Percentiles rank a stretch among this genome's conserved stretches.
Evolutionary conservation across 331 rosid genomes (phyloP).

Genomic region (Stylosanthes scabra): DNA sequence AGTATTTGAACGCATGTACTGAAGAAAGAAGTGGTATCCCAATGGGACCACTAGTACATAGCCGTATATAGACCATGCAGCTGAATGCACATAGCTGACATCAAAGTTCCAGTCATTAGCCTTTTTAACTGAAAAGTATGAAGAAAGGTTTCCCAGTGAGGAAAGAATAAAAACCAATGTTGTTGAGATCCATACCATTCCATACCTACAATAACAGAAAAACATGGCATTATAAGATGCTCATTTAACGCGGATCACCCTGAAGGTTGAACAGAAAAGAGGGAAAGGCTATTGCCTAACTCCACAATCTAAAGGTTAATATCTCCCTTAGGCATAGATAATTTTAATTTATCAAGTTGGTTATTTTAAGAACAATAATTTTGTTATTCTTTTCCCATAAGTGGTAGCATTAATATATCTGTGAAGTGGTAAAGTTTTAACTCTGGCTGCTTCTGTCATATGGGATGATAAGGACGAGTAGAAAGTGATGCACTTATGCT

Average conservation of each 20-base stretch:
- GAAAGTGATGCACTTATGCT: neutral
- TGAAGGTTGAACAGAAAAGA: neutral
- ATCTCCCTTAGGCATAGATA: neutral
- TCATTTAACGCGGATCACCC: neutral
- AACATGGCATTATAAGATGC: slow-evolving; percentile 30
- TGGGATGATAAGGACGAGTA: neutral
- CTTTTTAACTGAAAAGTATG: slow-evolving; percentile 75
- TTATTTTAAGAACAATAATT: slow-evolving; percentile 11
- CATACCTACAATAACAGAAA: slow-evolving; percentile 62
- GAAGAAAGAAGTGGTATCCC: slow-evolving; percentile 86
- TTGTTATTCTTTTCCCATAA: neutral
- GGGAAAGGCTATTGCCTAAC: neutral
- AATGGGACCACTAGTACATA: slow-evolving; percentile 80
- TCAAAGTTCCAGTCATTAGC: slow-evolving; percentile 75
- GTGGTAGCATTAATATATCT: slow-evolving; percentile 14
- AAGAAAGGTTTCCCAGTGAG: slow-evolving; percentile 88
- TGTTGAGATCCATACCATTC: slow-evolving; percentile 92
- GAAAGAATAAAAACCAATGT: slow-evolving; percentile 90
- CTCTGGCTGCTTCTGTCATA: slow-evolving; percentile 5
- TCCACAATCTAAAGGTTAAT: neutral
- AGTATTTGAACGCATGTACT: slow-evolving; percentile 77
- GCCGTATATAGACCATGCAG: slow-evolving; percentile 86
- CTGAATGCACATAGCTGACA: slow-evolving; percentile 79
- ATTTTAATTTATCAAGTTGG: neutral
- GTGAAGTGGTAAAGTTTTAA: neutral